These are phyloP conservation scores for Neurospora sp. DNA, from an alignment of 495 filamentous ascomycete species.

Conservation along the genomic window DNA sequence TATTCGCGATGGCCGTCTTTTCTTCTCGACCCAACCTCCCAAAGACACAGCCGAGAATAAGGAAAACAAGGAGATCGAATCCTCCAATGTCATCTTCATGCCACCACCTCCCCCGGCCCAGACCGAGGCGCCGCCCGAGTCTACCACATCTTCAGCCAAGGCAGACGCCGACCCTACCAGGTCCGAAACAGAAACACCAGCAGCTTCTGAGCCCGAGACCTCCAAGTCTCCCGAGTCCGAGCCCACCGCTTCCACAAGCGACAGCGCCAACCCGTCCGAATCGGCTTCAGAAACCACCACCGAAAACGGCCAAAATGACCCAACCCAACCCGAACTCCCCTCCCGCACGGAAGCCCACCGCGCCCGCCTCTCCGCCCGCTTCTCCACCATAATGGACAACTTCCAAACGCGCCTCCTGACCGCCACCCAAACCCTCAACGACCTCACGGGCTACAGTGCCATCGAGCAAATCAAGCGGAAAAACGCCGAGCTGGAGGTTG, in stretches of 20 bases:
- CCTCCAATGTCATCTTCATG: neutral
- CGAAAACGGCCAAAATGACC: neutral
- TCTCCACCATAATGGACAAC: constrained; percentile 76
- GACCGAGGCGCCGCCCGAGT: neutral
- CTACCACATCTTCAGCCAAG: too few species aligned
- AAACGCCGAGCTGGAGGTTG: constrained; percentile 61
- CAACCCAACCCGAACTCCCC: constrained; percentile 46
- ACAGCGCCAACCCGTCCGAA: neutral
- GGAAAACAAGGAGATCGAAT: neutral
- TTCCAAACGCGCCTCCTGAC: constrained; percentile 74
- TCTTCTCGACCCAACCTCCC: constrained; percentile 15
- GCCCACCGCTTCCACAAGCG: neutral
- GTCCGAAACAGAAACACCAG: neutral
- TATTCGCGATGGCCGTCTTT: constrained; percentile 1
- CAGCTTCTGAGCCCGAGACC: neutral
- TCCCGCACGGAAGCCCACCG: constrained; percentile 67
- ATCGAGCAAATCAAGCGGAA: constrained; percentile 77
- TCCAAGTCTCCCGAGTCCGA: constrained; percentile 2
- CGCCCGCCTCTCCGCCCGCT: constrained; percentile 60
- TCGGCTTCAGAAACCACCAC: neutral
- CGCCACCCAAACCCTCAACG: constrained; percentile 81
- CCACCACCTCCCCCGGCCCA: neutral
- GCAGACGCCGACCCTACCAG: neutral
- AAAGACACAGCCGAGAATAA: constrained; percentile 5
- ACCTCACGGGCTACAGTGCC: constrained; percentile 84